These are phyloP conservation scores for Tieghemostelium lacteum DNA, from an alignment of 78 protist species.

Conservation along the genomic window DNA sequence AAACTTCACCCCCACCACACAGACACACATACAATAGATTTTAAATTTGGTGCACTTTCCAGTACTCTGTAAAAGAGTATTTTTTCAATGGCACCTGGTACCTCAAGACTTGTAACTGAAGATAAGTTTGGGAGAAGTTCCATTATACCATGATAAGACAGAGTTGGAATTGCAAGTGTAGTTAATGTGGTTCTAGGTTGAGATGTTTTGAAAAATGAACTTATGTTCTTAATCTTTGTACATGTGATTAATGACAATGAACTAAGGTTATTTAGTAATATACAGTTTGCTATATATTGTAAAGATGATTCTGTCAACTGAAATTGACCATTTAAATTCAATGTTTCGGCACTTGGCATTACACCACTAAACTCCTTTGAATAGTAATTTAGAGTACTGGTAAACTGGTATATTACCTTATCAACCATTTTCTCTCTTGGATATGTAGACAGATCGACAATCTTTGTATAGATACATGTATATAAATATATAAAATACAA, in stretches of 20 bases:
- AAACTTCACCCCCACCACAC: background rate
- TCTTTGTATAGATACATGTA: no score
- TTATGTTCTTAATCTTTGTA: background rate
- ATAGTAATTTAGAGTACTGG: no score
- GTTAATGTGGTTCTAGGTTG: background rate
- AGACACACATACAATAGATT: conserved; percentile 19
- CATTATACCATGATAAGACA: background rate
- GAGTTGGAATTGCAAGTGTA: background rate
- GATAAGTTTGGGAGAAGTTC: background rate
- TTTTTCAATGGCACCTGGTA: conserved; percentile 23
- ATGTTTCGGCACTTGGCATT: conserved; percentile 13
- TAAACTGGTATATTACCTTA: no score
- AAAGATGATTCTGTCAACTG: background rate
- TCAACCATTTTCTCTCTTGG: no score
- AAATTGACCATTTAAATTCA: background rate
- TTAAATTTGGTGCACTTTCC: conserved; percentile 9
- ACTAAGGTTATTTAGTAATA: background rate
- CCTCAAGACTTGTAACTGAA: background rate
- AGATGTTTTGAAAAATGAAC: background rate
- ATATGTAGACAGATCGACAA: no score
- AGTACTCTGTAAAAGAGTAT: conserved; percentile 1
- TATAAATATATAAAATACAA: no score
- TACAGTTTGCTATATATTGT: conserved; percentile 1
- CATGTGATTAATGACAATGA: background rate
- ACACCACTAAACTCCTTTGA: no score